Evolutionary conservation across 371 early-diverging fungal species (phyloP).

Genomic region (Synchytrium microbalum): DNA sequence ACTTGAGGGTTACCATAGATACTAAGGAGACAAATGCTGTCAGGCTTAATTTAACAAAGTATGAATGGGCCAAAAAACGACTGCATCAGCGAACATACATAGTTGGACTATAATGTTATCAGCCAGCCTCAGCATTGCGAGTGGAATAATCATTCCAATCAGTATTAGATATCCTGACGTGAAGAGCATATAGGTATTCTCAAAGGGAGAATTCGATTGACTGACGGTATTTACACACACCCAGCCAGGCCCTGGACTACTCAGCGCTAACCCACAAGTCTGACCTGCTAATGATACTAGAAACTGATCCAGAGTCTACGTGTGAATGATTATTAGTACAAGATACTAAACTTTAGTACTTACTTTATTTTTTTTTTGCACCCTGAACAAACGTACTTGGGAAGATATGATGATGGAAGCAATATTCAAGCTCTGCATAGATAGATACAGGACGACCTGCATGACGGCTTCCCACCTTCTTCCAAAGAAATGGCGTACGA

Average conservation of each 20-base stretch:
- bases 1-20: slow-evolving; percentile 26
- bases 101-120: slow-evolving; percentile 43
- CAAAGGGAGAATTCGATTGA: slow-evolving; percentile 33
- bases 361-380: too few species aligned
- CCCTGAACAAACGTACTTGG: slow-evolving; percentile 24
- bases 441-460: slow-evolving; percentile 28
- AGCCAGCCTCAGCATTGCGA: slow-evolving; percentile 30
- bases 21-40: too few species aligned
- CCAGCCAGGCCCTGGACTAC: slow-evolving; percentile 24
- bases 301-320: slow-evolving; percentile 25
- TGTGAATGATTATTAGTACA: slow-evolving; percentile 28
- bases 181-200: slow-evolving; percentile 31
- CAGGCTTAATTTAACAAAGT: too few species aligned
- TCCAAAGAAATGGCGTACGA: slow-evolving; percentile 44
- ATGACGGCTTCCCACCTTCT: slow-evolving; percentile 35
- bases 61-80: slow-evolving; percentile 3
- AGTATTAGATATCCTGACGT: slow-evolving; percentile 16
- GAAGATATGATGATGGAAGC: slow-evolving; percentile 36
- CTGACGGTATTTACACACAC: slow-evolving; percentile 21
- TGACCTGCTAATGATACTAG: slow-evolving; percentile 27
- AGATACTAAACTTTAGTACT: too few species aligned
- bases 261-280: slow-evolving; percentile 35
- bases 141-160: slow-evolving; percentile 27
- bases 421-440: slow-evolving; percentile 18
- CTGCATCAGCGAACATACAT: not conserved